Conservation (phyloP, 495 filamentous ascomycete species). For the Penicillium longicatenatum region DNA sequence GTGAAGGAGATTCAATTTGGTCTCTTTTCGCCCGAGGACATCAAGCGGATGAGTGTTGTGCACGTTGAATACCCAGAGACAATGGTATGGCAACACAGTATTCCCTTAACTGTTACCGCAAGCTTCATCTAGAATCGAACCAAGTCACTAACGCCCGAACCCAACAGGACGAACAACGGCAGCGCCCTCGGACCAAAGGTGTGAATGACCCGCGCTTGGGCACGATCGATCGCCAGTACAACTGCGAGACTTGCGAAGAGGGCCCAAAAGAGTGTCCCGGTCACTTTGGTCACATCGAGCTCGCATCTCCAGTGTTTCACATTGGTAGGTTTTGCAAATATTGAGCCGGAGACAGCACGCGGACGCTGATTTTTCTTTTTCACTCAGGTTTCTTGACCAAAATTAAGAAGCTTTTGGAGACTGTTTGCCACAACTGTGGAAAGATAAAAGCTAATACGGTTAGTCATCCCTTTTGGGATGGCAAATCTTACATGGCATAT, state of each 20-base stretch:
- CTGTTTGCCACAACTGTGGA: constrained; percentile 96
- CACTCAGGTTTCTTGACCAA: constrained; percentile 87
- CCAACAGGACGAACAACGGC: constrained; percentile 77
- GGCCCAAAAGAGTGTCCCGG: constrained; percentile 93
- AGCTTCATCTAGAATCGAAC: background rate
- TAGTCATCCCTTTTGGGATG: constrained; percentile 67
- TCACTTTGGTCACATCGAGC: constrained; percentile 97
- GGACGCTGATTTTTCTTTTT: constrained; percentile 27
- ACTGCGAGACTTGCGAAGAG: constrained; percentile 93
- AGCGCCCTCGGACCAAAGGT: constrained; percentile 82
- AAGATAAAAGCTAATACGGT: constrained; percentile 94
- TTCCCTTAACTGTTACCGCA: background rate
- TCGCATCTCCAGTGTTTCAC: constrained; percentile 92
- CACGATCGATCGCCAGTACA: constrained; percentile 90
- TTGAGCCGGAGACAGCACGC: background rate
- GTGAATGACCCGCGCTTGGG: constrained; percentile 93
- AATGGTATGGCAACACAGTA: constrained; percentile 60
- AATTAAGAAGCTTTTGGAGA: constrained; percentile 97
- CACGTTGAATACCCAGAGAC: constrained; percentile 96
- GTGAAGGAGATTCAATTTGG: constrained; percentile 99
- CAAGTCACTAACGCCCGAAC: background rate
- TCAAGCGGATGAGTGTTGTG: constrained; percentile 94
- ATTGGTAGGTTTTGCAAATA: constrained; percentile 47
- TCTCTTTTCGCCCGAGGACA: constrained; percentile 92
- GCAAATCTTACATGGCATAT: constrained; percentile 47